Percentiles rank a stretch among this genome's conserved stretches.
Evolutionary conservation across 345 rosid genomes (phyloP).

Genomic region (Camelina hispida): DNA sequence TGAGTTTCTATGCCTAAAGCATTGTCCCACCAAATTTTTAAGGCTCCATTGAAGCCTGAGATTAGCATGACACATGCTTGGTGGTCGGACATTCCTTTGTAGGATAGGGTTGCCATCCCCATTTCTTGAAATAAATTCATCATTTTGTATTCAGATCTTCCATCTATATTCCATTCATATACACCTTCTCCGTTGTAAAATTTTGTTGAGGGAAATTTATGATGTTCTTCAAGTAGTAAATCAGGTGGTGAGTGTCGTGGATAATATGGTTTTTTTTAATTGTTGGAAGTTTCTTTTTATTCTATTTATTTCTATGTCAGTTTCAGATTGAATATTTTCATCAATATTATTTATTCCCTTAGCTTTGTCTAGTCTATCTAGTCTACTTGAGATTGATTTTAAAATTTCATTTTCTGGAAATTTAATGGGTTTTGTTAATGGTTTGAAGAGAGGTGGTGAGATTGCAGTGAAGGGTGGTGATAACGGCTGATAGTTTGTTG

Average conservation of each 20-base stretch:
- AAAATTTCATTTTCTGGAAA: not conserved
- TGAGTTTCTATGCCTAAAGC: not conserved
- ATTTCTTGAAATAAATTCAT: not conserved
- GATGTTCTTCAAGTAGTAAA: not conserved
- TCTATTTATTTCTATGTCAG: not conserved
- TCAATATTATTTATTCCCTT: not conserved
- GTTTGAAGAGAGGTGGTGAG: not conserved
- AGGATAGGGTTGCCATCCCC: not conserved
- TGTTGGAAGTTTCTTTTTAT: not conserved
- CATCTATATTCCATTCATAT: not conserved
- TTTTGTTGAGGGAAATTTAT: not conserved
- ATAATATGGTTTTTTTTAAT: not conserved
- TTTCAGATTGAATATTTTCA: not conserved
- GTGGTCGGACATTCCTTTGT: not conserved
- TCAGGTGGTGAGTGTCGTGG: constrained; percentile 1
- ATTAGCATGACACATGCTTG: not conserved
- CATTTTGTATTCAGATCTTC: not conserved
- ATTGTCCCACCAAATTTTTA: constrained; percentile 7
- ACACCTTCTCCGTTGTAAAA: too few relatives aligned
- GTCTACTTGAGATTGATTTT: not conserved
- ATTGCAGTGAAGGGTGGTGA: not conserved
- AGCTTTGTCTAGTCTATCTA: not conserved
- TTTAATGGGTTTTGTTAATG: not conserved
- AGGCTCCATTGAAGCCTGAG: not conserved
- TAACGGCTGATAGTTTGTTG: not conserved